phyloP scores from a whole-genome alignment of 2,329 filamentous ascomycete genomes.

The Xylaria multiplex region DNA sequence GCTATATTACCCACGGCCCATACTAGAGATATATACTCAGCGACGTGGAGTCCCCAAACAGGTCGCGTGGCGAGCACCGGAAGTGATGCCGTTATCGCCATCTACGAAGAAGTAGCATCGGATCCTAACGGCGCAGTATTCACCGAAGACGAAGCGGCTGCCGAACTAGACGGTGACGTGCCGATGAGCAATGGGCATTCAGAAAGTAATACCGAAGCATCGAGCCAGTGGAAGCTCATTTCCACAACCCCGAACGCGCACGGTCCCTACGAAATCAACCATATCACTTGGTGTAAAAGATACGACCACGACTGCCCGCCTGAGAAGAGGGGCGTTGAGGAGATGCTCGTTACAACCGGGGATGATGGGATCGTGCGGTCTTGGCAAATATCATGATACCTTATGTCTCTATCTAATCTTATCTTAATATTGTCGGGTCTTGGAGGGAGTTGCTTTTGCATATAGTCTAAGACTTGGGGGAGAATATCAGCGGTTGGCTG shows the following conservation, averaged over 20 bases:
- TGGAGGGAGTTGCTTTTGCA: constrained; percentile 5
- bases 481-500: not conserved
- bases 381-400: constrained; percentile 69
- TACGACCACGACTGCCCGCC: constrained; percentile 68
- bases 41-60: constrained; percentile 81
- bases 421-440: not conserved
- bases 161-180: constrained; percentile 49
- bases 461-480: not conserved
- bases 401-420: not conserved
- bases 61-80: constrained; percentile 88
- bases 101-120: constrained; percentile 73
- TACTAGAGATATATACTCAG: constrained; percentile 83
- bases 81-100: constrained; percentile 81
- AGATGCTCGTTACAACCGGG: constrained; percentile 89
- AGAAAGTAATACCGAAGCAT: constrained; percentile 40
- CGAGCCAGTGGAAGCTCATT: constrained; percentile 76
- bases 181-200: constrained; percentile 43
- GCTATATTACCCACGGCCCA: constrained; percentile 79
- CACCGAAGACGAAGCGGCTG: constrained; percentile 36
- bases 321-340: constrained; percentile 69
- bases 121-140: constrained; percentile 6
- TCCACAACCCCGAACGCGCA: constrained; percentile 78
- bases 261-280: constrained; percentile 94
- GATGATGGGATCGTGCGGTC: constrained; percentile 90
- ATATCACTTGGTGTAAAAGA: constrained; percentile 85